Conservation (phyloP, 2,329 filamentous ascomycete species). For the Cytospora piceae region DNA sequence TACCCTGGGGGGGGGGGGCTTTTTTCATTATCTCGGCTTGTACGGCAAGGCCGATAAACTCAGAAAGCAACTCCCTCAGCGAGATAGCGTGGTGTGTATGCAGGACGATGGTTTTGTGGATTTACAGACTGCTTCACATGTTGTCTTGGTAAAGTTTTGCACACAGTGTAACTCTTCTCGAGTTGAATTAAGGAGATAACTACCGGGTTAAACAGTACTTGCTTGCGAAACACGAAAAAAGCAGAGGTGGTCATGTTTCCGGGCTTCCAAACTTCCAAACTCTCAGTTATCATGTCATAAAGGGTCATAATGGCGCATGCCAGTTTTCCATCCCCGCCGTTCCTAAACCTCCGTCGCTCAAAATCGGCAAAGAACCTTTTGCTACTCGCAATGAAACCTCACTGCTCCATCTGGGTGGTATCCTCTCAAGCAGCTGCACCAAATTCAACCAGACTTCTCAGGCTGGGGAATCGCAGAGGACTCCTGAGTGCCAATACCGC, state of each 20-base stretch:
- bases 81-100: not conserved
- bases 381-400: conserved; percentile 6
- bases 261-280: conserved; percentile 15
- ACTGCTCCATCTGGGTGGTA: conserved; percentile 3
- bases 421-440: conserved; percentile 12
- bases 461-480: conserved; percentile 29
- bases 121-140: not conserved
- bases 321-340: conserved; percentile 6
- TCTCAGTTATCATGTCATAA: conserved; percentile 16
- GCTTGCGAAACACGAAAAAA: conserved; percentile 7
- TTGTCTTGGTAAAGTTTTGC: fast-evolving
- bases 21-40: too few species aligned
- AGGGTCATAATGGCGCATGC: conserved; percentile 26
- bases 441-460: conserved; percentile 26
- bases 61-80: too few species aligned
- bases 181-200: conserved; percentile 13
- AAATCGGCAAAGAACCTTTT: not conserved
- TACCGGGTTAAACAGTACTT: conserved; percentile 7
- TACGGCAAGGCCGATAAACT: too few species aligned
- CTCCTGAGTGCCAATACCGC: conserved; percentile 26
- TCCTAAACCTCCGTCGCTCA: not conserved
- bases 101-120: not conserved
- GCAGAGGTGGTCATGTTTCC: conserved; percentile 25
- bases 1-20: too few species aligned
- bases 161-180: not conserved